These are phyloP conservation scores for Taphrina confusa DNA, from an alignment of 1,139 yeast genomes.

Conservation along the genomic window DNA sequence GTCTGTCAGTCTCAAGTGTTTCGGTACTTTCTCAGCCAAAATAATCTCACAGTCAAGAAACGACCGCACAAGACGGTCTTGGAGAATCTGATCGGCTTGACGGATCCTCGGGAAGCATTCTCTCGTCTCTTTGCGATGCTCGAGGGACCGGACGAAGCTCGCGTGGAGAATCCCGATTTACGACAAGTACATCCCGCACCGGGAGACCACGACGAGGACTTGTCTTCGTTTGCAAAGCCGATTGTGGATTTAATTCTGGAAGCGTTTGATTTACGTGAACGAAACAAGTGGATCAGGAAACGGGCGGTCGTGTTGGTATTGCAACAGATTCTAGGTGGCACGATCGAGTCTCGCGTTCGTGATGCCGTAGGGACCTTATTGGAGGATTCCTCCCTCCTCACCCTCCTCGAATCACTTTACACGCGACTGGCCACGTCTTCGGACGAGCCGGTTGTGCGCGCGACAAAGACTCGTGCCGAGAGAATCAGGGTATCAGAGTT, in stretches of 20 bases:
- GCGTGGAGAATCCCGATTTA: conserved; percentile 48
- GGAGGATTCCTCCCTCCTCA: background rate
- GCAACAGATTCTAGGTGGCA: conserved; percentile 84
- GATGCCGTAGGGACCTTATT: conserved; percentile 8
- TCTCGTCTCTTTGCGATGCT: conserved; percentile 58
- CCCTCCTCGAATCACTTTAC: background rate
- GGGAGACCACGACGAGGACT: conserved; percentile 39
- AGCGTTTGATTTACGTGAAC: conserved; percentile 65
- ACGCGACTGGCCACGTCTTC: background rate
- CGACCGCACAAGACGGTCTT: conserved; percentile 64
- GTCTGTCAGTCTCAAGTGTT: conserved; percentile 75
- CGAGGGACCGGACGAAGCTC: conserved; percentile 40
- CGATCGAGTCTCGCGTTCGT: conserved; percentile 57
- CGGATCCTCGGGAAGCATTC: conserved; percentile 56
- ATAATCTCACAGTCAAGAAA: conserved; percentile 55
- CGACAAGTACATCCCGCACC: background rate
- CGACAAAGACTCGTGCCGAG: conserved; percentile 6
- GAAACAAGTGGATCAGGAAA: conserved; percentile 77
- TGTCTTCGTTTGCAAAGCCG: conserved; percentile 68
- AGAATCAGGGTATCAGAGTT: conserved; percentile 14
- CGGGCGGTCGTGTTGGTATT: conserved; percentile 76
- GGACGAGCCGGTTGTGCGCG: background rate
- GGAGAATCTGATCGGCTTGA: conserved; percentile 50
- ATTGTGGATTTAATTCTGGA: conserved; percentile 74
- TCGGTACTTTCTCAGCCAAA: conserved; percentile 59